Conservation (phyloP, 176 grass and related monocot species). For the Coix lacrymajobi region DNA sequence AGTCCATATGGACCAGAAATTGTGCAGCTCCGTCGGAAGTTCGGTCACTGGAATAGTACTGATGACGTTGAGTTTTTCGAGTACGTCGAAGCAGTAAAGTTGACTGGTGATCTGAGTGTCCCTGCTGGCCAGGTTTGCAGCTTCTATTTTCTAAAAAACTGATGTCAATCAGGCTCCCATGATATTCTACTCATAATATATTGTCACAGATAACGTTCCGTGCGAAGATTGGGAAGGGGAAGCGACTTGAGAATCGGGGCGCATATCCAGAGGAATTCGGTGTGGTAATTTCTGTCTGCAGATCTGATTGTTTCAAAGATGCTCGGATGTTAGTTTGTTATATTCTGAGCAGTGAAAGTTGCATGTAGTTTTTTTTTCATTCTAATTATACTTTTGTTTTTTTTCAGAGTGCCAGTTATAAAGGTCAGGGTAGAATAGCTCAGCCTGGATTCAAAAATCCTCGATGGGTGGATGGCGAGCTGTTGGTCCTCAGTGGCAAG, state of each 20-base stretch:
- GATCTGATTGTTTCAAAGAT: background rate
- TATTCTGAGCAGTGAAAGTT: background rate
- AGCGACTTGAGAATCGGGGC: slow-evolving; percentile 61
- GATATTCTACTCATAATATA: slow-evolving; percentile 7
- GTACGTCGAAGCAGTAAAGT: slow-evolving; percentile 95
- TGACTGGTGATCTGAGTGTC: slow-evolving; percentile 97
- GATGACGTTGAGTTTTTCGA: slow-evolving; percentile 85
- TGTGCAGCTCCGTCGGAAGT: slow-evolving; percentile 76
- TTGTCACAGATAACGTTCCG: slow-evolving; percentile 75
- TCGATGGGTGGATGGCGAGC: slow-evolving; percentile 88
- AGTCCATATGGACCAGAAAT: slow-evolving; percentile 95
- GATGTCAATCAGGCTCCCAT: background rate
- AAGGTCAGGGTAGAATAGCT: slow-evolving; percentile 94
- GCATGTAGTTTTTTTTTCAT: background rate
- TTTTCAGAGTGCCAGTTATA: slow-evolving; percentile 69
- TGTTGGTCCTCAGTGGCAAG: slow-evolving; percentile 92
- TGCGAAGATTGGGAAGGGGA: slow-evolving; percentile 90
- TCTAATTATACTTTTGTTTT: background rate
- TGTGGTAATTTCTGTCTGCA: slow-evolving; percentile 55
- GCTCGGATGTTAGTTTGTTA: background rate
- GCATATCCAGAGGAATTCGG: slow-evolving; percentile 88
- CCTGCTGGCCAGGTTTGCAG: slow-evolving; percentile 81
- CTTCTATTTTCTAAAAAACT: background rate
- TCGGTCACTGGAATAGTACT: slow-evolving; percentile 72
- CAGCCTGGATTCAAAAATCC: slow-evolving; percentile 90